These are phyloP conservation scores for Lachancea sp. DNA, from an alignment of 805 yeast species.

Conservation along the genomic window DNA sequence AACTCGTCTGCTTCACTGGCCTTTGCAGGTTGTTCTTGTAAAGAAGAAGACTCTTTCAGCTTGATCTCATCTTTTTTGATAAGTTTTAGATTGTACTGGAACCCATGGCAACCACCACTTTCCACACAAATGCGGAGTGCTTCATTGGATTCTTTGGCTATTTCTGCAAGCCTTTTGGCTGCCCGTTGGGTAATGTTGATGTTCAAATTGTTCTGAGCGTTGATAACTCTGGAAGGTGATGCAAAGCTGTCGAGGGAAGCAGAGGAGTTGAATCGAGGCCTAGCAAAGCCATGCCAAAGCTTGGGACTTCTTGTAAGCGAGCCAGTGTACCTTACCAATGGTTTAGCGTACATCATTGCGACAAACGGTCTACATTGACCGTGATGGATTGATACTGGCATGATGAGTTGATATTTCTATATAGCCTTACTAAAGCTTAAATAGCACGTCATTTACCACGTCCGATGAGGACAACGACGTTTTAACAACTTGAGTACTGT, in stretches of 20 bases:
- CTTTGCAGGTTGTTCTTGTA: neutral
- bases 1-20: neutral
- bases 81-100: conserved; percentile 75
- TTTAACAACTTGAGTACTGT: no score
- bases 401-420: no score
- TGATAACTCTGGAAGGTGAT: conserved; percentile 20
- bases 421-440: no score
- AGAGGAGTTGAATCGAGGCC: conserved; percentile 1
- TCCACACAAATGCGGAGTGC: conserved; percentile 75
- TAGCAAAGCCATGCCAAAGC: neutral
- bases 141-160: conserved; percentile 22
- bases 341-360: neutral
- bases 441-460: no score
- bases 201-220: conserved; percentile 16
- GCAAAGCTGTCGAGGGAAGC: conserved; percentile 9
- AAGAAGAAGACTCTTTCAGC: neutral
- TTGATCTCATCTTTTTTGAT: conserved; percentile 35
- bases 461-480: no score
- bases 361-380: neutral
- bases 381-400: no score
- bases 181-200: conserved; percentile 27
- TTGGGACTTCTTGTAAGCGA: neutral
- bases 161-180: conserved; percentile 21
- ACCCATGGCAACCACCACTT: conserved; percentile 98
- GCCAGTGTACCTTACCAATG: neutral